A percentile compares a stretch with the other conserved stretches of the same genome.
These are phyloP conservation scores for Ceratobasidium sp. DNA, from an alignment of 1,284 basidiomycete genomes.

Conservation along the genomic window DNA sequence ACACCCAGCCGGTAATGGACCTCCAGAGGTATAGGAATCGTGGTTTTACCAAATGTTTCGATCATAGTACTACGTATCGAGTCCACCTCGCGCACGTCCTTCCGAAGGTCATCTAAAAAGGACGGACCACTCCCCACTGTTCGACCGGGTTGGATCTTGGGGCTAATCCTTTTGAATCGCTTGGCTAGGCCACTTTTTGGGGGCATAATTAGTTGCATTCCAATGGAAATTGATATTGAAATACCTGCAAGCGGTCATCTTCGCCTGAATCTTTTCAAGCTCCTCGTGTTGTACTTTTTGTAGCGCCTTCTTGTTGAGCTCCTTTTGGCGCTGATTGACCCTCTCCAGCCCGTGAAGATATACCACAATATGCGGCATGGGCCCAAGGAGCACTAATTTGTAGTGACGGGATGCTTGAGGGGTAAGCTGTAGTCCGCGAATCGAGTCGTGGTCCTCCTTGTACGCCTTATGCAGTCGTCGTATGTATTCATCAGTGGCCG, in stretches of 20 bases:
- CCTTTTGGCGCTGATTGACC: background rate
- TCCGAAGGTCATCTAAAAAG: background rate
- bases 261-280: background rate
- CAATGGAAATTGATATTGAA: background rate
- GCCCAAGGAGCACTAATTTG: background rate
- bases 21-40: background rate
- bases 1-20: background rate
- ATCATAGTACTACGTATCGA: background rate
- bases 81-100: background rate
- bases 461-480: background rate
- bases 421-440: background rate
- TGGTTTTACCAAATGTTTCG: background rate
- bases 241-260: background rate
- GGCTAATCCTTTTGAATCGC: background rate
- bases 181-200: background rate
- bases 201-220: background rate
- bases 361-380: background rate
- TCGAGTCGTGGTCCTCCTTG: background rate
- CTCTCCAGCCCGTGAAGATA: background rate
- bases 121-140: background rate
- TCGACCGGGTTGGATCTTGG: background rate
- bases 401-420: background rate
- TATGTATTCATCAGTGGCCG: background rate
- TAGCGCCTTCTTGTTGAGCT: background rate
- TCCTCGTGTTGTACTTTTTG: background rate